Evolutionary conservation across 768 basidiomycete species (phyloP), one percentile per base, ranked within the genome.

Genomic region (Boletus subparvulus): DNA sequence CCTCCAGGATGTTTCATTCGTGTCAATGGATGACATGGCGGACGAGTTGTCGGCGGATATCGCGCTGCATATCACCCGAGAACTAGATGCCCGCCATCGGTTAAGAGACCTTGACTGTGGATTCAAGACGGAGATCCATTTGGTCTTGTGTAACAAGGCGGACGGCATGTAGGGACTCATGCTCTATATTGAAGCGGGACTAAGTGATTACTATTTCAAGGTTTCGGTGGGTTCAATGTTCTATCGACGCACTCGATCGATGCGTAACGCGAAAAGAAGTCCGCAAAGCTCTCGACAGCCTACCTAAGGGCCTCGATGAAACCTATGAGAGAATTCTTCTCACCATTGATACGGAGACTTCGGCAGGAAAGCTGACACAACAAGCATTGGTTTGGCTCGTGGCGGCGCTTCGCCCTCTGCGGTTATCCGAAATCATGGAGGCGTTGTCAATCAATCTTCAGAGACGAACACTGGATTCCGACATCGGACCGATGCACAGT

Each of bases 221-320:
- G 52, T 52, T 52, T 16, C 52, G 52, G 12, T 53, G 52, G 52
- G 26, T 53, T 9, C 52, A 53, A 21, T 53, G 54, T 37, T 51
- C 54, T 0, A 37, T 55, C 5, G 54, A 51, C 11, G 30, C 54
- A 4, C 54, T 55, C 2, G 28, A 45, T 17, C 54, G 33, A 17
- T 55, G 54, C 13, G 13, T 55, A 6, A 55, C 54, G 14, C 17
- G 33, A 9, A 55, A 17, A 11, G 54, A 55, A n/a, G 40, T 49
- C 1, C 33, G 26, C 9, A 1, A 16, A 2, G 41, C 41, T 24
- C 41, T 55, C 2, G 1, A 49, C 7, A 21, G 6, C 35, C 41
- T 55, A 7, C 54, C 54, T 2, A 19, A 19, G n/a, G 54, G 54
- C 3, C 54, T 55, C 3, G 26, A 55, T 21, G 54, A 49, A 24